Percentiles rank a stretch among this genome's conserved stretches.
These are phyloP conservation scores for Trametes meyenii DNA, from an alignment of 768 basidiomycete genomes.

Conservation along the genomic window DNA sequence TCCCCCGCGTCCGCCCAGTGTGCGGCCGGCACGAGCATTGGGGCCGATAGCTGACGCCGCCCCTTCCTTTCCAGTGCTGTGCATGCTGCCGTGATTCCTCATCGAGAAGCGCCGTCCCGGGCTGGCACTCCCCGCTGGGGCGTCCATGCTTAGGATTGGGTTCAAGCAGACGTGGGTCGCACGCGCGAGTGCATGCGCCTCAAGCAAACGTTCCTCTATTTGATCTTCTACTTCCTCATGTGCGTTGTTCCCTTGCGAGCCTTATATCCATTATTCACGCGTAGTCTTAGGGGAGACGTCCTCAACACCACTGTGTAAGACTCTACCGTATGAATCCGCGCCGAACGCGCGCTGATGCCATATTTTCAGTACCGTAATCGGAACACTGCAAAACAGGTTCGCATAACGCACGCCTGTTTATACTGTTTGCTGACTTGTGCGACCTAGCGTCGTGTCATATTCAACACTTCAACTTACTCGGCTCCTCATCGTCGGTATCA, in stretches of 20 bases:
- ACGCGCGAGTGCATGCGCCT: slow-evolving; percentile 61
- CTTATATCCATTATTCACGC: neutral
- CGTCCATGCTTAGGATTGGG: slow-evolving; percentile 61
- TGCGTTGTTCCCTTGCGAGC: slow-evolving; percentile 35
- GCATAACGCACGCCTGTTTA: neutral
- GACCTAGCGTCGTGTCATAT: slow-evolving; percentile 64
- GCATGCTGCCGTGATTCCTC: slow-evolving; percentile 74
- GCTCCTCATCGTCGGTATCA: slow-evolving; percentile 66
- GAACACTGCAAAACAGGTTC: slow-evolving; percentile 71
- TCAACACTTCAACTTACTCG: slow-evolving; percentile 71
- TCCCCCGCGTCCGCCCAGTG: slow-evolving; percentile 14
- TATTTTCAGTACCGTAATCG: slow-evolving; percentile 63
- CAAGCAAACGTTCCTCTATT: slow-evolving; percentile 75
- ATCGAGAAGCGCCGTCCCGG: slow-evolving; percentile 70
- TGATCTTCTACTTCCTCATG: slow-evolving; percentile 79
- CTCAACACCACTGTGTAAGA: slow-evolving; percentile 71
- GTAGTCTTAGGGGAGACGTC: slow-evolving; percentile 62
- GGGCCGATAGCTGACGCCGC: neutral
- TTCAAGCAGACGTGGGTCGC: slow-evolving; percentile 69
- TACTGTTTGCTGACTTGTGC: neutral
- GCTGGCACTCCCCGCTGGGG: slow-evolving; percentile 56
- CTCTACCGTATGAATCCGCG: too few relatives aligned
- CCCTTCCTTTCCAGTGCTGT: slow-evolving; percentile 50
- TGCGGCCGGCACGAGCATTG: too few relatives aligned
- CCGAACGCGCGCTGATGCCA: neutral